Evolutionary conservation across 495 filamentous ascomycete species (phyloP).

Genomic region (Aspergillus cavernicola): DNA sequence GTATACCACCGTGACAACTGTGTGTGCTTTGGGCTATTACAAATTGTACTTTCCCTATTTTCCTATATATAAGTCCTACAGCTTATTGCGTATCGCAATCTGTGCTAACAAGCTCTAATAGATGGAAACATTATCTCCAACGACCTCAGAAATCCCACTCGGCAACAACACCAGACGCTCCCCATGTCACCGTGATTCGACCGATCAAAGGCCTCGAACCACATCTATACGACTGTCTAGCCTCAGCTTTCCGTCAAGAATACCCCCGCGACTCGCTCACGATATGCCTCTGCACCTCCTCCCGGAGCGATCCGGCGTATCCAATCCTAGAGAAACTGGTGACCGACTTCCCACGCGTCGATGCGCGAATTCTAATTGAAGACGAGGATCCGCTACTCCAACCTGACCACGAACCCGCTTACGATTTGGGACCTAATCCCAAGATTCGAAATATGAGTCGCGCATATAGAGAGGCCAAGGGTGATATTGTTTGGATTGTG

Average conservation of each 20-base stretch:
- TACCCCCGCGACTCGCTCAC: constrained; percentile 78
- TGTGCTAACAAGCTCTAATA: constrained; percentile 20
- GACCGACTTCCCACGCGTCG: constrained; percentile 64
- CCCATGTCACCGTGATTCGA: constrained; percentile 89
- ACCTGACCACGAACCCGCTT: constrained; percentile 39
- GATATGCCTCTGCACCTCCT: constrained; percentile 77
- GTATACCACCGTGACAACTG: constrained; percentile 51
- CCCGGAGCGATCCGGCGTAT: constrained; percentile 73
- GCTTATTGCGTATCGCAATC: too few species aligned
- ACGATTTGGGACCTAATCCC: constrained; percentile 86
- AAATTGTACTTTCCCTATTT: constrained; percentile 51
- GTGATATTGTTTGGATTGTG: constrained; percentile 89
- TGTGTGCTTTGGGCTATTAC: constrained; percentile 55
- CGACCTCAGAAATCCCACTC: constrained; percentile 34
- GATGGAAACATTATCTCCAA: constrained; percentile 44
- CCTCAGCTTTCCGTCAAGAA: constrained; percentile 79
- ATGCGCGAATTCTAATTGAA: constrained; percentile 77
- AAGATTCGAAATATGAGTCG: constrained; percentile 98
- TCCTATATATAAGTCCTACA: constrained; percentile 7
- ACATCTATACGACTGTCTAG: constrained; percentile 85
- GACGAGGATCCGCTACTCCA: constrained; percentile 77
- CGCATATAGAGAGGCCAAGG: constrained; percentile 89
- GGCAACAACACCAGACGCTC: constrained; percentile 38
- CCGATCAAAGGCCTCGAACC: constrained; percentile 92
- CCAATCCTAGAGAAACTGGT: constrained; percentile 69